Conservation (phyloP, 1,284 basidiomycete genomes). For the Mycena sp. region DNA sequence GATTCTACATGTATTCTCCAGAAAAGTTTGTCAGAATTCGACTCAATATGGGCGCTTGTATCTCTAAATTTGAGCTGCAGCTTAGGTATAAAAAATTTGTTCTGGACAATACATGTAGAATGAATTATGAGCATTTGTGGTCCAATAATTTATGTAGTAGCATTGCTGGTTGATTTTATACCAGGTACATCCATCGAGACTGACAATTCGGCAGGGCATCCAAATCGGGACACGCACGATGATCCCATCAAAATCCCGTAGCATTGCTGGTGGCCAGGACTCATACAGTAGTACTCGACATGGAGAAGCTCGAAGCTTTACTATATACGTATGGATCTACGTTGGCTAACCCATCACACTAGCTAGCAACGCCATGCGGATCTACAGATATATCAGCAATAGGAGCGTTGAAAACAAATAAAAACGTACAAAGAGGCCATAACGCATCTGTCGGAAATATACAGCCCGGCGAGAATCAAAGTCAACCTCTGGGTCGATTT, state of each 20-base stretch:
- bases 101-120: too few relatives aligned
- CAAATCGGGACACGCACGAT: too few relatives aligned
- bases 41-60: too few relatives aligned
- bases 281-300: neutral
- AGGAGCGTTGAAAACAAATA: neutral
- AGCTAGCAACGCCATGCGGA: slow-evolving; percentile 81
- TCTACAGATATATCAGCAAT: slow-evolving; percentile 47
- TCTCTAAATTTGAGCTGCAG: too few relatives aligned
- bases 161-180: neutral
- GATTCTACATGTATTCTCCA: too few relatives aligned
- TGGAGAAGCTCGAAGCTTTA: neutral
- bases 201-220: too few relatives aligned
- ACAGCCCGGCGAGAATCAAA: slow-evolving; percentile 95
- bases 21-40: too few relatives aligned
- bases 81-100: too few relatives aligned
- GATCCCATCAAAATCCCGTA: too few relatives aligned
- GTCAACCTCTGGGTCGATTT: slow-evolving; percentile 99
- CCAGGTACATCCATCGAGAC: too few relatives aligned
- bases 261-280: too few relatives aligned
- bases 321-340: too few relatives aligned
- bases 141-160: neutral
- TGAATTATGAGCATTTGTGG: neutral
- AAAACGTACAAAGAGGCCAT: slow-evolving; percentile 90
- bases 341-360: slow-evolving; percentile 64
- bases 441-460: slow-evolving; percentile 99